Evolutionary conservation across 441 rosid genomes (phyloP), one percentile per base, ranked within the genome.

Genomic region (Eruca vesicaria): DNA sequence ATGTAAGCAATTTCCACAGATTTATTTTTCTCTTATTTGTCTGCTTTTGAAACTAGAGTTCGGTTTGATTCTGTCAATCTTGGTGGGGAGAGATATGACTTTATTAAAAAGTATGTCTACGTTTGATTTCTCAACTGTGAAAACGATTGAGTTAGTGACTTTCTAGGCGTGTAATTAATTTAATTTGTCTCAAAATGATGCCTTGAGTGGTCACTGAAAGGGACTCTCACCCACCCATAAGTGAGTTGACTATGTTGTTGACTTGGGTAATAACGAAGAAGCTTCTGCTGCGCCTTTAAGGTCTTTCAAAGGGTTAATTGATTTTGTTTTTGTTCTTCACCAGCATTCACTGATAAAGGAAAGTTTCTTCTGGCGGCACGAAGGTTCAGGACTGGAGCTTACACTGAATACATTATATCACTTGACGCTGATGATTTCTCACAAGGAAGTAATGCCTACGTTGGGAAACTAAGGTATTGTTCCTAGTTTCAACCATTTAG

Each of bases 301-400:
- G n/a, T n/a, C n/a, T n/a, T n/a, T n/a, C n/a, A n/a, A n/a, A n/a
- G n/a, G n/a, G n/a, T n/a, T n/a, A n/a, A n/a, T n/a, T n/a, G n/a
- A n/a, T n/a, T n/a, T n/a, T 3, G 66, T 5, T 16, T 29, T 57
- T 68, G 29, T 59, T 68, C 7, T 68, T 29, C 33, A 63, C 43
- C 84, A 94, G 99, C 98, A 68, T 80, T 83, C 48, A 82, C 84
- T 61, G 97, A 94, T 57, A 83, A 84, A 82, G 97, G 96, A 38
- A 92, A 94, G 85, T 89, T 94, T 84, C 97, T 94, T 72, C 84
- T 94, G 77, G 99, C 98, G 15, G 99, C 99, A 38, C 79, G 96
- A 65, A 88, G 92, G 82, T 87, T 81, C 71, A 84, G 96, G 80
- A 85, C 85, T 48, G 97, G 97, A 74, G 88, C 91, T 74, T 92